Conservation (phyloP, 2,329 filamentous ascomycete species). For the Huntiella decipiens region DNA sequence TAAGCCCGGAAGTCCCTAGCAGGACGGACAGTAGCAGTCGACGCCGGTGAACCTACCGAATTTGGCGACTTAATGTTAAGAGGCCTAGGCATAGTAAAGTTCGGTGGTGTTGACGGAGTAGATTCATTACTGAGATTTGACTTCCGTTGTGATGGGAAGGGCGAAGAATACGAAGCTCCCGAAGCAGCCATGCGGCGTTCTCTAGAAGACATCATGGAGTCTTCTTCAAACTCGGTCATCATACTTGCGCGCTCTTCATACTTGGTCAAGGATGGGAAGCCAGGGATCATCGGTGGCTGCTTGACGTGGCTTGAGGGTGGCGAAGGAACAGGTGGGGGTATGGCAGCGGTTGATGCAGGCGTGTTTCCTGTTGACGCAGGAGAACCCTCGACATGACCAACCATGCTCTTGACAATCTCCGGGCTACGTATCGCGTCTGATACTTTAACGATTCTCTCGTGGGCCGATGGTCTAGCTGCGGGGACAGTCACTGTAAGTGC, state of each 20-base stretch:
- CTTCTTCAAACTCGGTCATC: conserved; percentile 34
- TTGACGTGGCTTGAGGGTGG: neutral
- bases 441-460: conserved; percentile 4
- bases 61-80: too few relatives aligned
- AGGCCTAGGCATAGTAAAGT: too few relatives aligned
- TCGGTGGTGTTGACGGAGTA: too few relatives aligned
- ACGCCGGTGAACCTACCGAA: neutral
- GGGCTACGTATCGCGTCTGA: too few relatives aligned
- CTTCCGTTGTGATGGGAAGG: neutral
- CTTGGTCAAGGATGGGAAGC: conserved; percentile 1
- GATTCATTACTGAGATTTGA: too few relatives aligned
- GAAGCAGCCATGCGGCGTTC: conserved; percentile 24
- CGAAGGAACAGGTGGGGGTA: neutral
- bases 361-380: too few relatives aligned
- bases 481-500: conserved; percentile 2
- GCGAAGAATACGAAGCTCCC: conserved; percentile 19
- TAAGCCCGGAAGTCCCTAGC: conserved; percentile 1
- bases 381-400: too few relatives aligned
- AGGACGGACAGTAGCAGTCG: neutral
- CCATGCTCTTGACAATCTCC: too few relatives aligned
- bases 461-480: neutral
- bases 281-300: neutral
- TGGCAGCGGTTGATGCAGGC: neutral
- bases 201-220: conserved; percentile 18
- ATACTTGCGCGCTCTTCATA: conserved; percentile 22